A percentile compares a stretch with the other conserved stretches of the same genome.
phyloP scores from a whole-genome alignment of 1,284 basidiomycete genomes.

The Sphagnurus paluster region DNA sequence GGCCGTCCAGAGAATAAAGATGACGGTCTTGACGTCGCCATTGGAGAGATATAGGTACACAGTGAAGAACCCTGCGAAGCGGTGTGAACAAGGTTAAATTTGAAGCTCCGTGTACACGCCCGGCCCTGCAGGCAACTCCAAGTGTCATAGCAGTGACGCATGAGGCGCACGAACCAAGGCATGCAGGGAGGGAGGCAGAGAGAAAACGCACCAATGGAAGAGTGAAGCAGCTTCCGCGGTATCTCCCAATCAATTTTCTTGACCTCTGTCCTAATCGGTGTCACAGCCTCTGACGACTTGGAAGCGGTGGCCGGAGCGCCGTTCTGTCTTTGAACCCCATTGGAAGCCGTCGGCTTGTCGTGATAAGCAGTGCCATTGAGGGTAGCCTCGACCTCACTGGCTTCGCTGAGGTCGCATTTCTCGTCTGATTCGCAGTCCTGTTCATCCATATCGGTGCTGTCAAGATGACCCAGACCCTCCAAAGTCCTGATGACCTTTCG shows the following conservation, averaged over 20 bases:
- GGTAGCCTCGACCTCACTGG: conserved; percentile 18
- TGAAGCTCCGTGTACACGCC: too few relatives aligned
- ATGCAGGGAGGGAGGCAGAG: conserved; percentile 11
- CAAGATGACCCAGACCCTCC: conserved; percentile 42
- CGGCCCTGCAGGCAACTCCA: too few relatives aligned
- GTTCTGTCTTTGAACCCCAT: conserved; percentile 3
- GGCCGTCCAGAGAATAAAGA: conserved; percentile 64
- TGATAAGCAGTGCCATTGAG: conserved; percentile 8
- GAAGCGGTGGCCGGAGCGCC: not conserved
- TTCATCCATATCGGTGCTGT: conserved; percentile 23
- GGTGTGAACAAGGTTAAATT: conserved; percentile 1
- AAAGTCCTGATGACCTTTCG: conserved; percentile 44
- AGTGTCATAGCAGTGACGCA: too few relatives aligned
- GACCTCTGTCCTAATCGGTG: conserved; percentile 17
- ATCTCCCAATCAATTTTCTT: conserved; percentile 74
- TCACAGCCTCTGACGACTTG: not conserved
- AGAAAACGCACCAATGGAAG: conserved; percentile 75
- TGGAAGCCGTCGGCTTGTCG: not conserved
- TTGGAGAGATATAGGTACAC: conserved; percentile 72
- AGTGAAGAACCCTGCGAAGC: conserved; percentile 74
- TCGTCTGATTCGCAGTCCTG: conserved; percentile 24
- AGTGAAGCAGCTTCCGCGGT: conserved; percentile 89
- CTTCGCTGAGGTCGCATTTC: conserved; percentile 20
- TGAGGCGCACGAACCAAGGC: too few relatives aligned
- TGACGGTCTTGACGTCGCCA: conserved; percentile 56